These are phyloP conservation scores for Colletotrichum viniferum DNA, from an alignment of 2,329 filamentous ascomycete genomes.

Conservation along the genomic window DNA sequence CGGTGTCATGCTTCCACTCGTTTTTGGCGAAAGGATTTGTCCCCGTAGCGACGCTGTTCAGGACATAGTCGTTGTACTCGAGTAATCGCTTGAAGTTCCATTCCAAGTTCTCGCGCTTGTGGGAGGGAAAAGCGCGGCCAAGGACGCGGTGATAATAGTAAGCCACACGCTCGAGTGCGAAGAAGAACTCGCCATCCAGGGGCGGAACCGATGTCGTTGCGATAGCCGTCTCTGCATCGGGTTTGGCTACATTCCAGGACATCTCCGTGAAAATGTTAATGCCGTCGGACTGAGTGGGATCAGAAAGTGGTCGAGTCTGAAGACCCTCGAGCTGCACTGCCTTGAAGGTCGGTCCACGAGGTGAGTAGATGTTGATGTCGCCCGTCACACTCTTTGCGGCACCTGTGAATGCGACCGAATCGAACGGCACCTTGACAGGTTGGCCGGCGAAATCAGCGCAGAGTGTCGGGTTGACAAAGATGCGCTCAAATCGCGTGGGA, in stretches of 20 bases:
- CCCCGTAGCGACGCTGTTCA: neutral
- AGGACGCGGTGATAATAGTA: neutral
- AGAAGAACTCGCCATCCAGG: neutral
- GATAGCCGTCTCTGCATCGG: fast-evolving
- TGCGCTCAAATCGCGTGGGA: conserved; percentile 26
- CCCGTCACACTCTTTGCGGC: neutral
- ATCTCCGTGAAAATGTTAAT: neutral
- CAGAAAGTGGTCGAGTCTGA: neutral
- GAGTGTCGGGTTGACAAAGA: neutral
- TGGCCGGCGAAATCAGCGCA: neutral
- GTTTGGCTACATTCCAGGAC: neutral
- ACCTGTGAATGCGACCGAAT: neutral
- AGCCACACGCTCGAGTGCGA: neutral
- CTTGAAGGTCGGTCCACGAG: fast-evolving
- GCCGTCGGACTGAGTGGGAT: neutral
- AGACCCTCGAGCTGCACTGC: neutral
- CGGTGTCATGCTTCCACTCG: neutral
- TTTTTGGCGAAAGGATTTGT: neutral
- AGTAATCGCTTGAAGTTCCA: neutral
- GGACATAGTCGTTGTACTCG: neutral
- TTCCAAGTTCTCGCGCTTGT: neutral
- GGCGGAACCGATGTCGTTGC: neutral
- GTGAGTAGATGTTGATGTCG: neutral
- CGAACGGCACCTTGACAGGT: neutral
- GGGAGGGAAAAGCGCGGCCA: neutral